Conservation (phyloP, 768 basidiomycete genomes). For the Gautieria morchelliformis region DNA sequence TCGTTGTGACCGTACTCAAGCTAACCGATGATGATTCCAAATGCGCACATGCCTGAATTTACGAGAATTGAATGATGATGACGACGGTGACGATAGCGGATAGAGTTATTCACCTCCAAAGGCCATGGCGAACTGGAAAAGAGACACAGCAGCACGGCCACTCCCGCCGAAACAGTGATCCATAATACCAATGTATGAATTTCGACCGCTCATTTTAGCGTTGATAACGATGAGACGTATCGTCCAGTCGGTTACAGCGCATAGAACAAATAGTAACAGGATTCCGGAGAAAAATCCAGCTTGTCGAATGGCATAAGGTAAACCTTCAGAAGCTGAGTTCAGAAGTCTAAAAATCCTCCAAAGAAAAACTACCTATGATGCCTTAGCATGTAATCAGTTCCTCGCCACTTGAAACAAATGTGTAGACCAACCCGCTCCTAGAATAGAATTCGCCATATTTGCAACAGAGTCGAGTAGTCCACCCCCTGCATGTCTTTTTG, state of each 20-base stretch:
- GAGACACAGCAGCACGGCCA: conserved; percentile 89
- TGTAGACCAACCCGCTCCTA: conserved; percentile 69
- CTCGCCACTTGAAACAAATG: neutral
- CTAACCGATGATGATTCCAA: conserved; percentile 84
- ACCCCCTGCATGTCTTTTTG: conserved; percentile 58
- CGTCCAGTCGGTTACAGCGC: conserved; percentile 91
- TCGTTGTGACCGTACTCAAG: neutral
- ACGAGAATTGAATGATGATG: neutral
- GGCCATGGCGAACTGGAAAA: conserved; percentile 97
- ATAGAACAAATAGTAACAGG: conserved; percentile 70
- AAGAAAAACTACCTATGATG: conserved; percentile 49
- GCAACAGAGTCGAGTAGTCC: conserved; percentile 72
- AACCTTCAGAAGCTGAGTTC: conserved; percentile 34
- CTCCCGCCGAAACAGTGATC: conserved; percentile 82
- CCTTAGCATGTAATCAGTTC: conserved; percentile 28
- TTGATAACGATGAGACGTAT: conserved; percentile 93
- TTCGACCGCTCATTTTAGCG: conserved; percentile 88
- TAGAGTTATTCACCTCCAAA: conserved; percentile 64
- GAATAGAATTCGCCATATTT: conserved; percentile 94
- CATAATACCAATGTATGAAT: conserved; percentile 93
- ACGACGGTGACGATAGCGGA: neutral
- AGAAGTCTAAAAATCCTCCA: neutral
- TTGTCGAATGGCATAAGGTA: conserved; percentile 91
- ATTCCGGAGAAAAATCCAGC: conserved; percentile 90
- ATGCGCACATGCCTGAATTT: conserved; percentile 87